Percentiles rank a stretch among this genome's conserved stretches.
These are phyloP conservation scores for Claviceps purpurea DNA, from an alignment of 2,329 filamentous ascomycete genomes.

Conservation along the genomic window DNA sequence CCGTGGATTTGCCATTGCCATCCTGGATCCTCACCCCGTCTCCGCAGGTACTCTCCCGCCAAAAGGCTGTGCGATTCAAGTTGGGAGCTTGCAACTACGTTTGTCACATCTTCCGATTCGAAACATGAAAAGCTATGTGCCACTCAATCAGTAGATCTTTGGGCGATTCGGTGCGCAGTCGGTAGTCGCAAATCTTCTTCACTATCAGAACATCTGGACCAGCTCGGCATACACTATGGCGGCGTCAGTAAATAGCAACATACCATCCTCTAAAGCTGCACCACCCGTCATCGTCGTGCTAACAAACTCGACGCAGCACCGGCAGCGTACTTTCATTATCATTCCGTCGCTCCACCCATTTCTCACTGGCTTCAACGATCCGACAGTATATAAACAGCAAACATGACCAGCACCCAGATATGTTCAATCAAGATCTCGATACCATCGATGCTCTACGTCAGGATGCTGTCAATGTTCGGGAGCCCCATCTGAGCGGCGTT, in stretches of 20 bases:
- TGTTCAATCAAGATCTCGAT: slow-evolving; percentile 79
- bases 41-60: neutral
- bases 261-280: neutral
- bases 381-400: slow-evolving; percentile 93
- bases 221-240: neutral
- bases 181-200: neutral
- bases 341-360: slow-evolving; percentile 71
- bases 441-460: slow-evolving; percentile 70
- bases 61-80: neutral
- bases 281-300: neutral
- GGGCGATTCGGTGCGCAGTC: neutral
- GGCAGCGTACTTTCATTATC: slow-evolving; percentile 63
- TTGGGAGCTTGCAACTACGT: neutral
- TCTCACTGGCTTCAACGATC: slow-evolving; percentile 70
- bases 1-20: no score
- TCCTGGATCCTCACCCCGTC: no score
- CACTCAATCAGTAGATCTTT: neutral
- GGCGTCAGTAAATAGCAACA: slow-evolving; percentile 1
- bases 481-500: slow-evolving; percentile 77
- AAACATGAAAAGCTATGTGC: neutral
- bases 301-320: slow-evolving; percentile 11
- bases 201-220: neutral
- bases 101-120: neutral
- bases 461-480: slow-evolving; percentile 78
- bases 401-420: slow-evolving; percentile 97